Evolutionary conservation across 768 basidiomycete species (phyloP).

Genomic region (Sarcodon aspratus): DNA sequence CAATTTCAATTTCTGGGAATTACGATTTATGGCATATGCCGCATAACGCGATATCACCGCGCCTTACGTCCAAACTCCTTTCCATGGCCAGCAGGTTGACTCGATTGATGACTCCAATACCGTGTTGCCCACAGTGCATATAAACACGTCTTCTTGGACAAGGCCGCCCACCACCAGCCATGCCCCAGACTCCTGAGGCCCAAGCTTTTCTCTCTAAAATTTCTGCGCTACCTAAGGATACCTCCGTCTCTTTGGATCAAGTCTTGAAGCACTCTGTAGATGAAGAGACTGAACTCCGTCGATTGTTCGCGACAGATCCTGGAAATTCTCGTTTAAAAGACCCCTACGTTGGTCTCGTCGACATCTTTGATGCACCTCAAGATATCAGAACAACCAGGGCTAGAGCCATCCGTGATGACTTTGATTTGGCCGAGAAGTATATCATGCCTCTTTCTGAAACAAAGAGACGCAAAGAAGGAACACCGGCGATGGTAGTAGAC

Average conservation of each 20-base stretch:
- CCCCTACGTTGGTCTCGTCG: slow-evolving; percentile 46
- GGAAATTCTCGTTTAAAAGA: slow-evolving; percentile 30
- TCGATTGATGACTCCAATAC: no score
- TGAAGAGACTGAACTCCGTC: slow-evolving; percentile 43
- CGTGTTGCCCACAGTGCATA: no score
- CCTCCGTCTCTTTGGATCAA: slow-evolving; percentile 25
- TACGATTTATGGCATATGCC: no score
- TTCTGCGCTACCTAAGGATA: slow-evolving; percentile 10
- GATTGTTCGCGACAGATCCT: slow-evolving; percentile 44
- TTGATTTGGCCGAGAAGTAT: slow-evolving; percentile 34
- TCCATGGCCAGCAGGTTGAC: no score
- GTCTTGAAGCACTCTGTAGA: slow-evolving; percentile 43
- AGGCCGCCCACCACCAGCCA: neutral
- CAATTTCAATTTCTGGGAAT: no score
- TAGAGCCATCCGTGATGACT: slow-evolving; percentile 31
- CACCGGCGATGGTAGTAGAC: slow-evolving; percentile 33
- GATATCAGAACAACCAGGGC: slow-evolving; percentile 40
- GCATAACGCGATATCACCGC: no score
- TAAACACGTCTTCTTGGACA: neutral
- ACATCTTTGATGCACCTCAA: slow-evolving; percentile 39
- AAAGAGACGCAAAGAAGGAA: slow-evolving; percentile 36
- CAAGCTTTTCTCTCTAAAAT: slow-evolving; percentile 16
- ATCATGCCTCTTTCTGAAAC: slow-evolving; percentile 39
- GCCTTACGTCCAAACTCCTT: no score
- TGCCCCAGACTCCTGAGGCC: slow-evolving; percentile 18